Conservation (phyloP, 768 basidiomycete species). For the Amanita fuliginea region DNA sequence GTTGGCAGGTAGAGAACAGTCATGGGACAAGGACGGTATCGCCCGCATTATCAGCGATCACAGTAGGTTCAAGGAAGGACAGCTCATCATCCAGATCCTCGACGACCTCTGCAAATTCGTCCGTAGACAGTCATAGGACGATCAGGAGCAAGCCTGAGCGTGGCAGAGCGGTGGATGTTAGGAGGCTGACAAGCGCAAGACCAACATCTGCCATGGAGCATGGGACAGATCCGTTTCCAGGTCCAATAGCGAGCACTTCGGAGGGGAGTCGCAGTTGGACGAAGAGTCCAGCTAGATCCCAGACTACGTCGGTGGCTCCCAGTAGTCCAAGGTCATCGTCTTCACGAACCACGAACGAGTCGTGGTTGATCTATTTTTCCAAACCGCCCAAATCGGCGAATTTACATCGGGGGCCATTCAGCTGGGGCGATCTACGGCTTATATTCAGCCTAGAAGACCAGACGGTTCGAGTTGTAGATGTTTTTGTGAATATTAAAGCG, state of each 20-base stretch:
- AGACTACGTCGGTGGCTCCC: neutral
- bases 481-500: neutral
- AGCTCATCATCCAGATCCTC: neutral
- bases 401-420: conserved; percentile 11
- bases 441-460: conserved; percentile 26
- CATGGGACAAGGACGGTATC: conserved; percentile 4
- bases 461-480: conserved; percentile 19
- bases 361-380: neutral
- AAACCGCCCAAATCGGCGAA: neutral
- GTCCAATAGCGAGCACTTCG: neutral
- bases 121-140: neutral
- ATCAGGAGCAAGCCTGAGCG: neutral
- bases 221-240: neutral
- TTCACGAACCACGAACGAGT: neutral
- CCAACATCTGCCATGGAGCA: neutral
- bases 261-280: neutral
- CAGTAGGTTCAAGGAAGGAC: neutral
- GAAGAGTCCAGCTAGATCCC: neutral
- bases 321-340: neutral
- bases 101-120: neutral
- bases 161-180: neutral
- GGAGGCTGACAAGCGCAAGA: neutral
- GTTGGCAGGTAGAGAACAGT: neutral
- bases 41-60: conserved; percentile 7
- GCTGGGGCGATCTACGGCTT: conserved; percentile 10